A percentile compares a stretch with the other conserved stretches of the same genome.
Conservation (phyloP, 768 basidiomycete species). For the Cubamyces sp. region DNA sequence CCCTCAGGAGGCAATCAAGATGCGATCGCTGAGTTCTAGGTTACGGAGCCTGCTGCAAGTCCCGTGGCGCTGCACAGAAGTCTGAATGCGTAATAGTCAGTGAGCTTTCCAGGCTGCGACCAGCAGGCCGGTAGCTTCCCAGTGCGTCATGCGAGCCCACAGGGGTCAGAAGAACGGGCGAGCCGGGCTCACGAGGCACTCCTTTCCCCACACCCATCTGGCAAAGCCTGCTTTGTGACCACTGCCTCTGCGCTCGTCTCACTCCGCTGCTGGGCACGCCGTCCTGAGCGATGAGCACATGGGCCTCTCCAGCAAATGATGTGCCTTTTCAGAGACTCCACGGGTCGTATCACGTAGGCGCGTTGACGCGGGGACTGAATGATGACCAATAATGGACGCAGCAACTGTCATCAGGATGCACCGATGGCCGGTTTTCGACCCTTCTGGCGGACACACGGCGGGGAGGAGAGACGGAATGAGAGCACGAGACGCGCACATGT, state of each 20-base stretch:
- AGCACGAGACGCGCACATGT: conserved; percentile 4
- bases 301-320: conserved; percentile 10
- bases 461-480: background rate
- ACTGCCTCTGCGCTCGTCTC: background rate
- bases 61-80: conserved; percentile 16
- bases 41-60: background rate
- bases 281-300: conserved; percentile 2
- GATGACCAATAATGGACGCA: conserved; percentile 5
- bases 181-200: conserved; percentile 10
- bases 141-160: conserved; percentile 7
- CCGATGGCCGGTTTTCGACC: background rate
- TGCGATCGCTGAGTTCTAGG: conserved; percentile 2
- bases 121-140: conserved; percentile 8
- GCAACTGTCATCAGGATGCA: conserved; percentile 13
- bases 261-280: background rate
- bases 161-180: conserved; percentile 12
- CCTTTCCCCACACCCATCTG: conserved; percentile 7
- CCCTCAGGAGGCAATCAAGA: conserved; percentile 11
- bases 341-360: background rate
- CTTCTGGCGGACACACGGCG: background rate
- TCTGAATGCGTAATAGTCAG: conserved; percentile 10
- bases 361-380: background rate
- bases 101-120: background rate
- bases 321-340: background rate
- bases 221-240: conserved; percentile 7